Evolutionary conservation across 345 rosid genomes (phyloP).

Genomic region (rapeseed (Brassica napus)): Da-Ae NC_063442.1:37319501-37320000

Average conservation of each 20-base stretch:
- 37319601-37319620: neutral
- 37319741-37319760: constrained; percentile 3
- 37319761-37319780: constrained; percentile 19
- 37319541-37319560: neutral
- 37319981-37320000: constrained; percentile 1
- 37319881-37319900: neutral
- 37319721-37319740: constrained; percentile 24
- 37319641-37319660: neutral
- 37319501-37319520: constrained; percentile 71
- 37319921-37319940: neutral
- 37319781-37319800: constrained; percentile 13
- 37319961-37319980: constrained; percentile 2
- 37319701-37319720: constrained; percentile 37
- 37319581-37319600: neutral
- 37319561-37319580: neutral
- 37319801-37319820: neutral
- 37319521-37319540: constrained; percentile 39
- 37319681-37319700: neutral
- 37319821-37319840: neutral
- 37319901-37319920: constrained; percentile 3
- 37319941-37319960: constrained; percentile 4
- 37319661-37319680: neutral
- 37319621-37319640: neutral
- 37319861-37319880: neutral
- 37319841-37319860: neutral